A percentile compares a stretch with the other conserved stretches of the same genome.
Evolutionary conservation across 257 asterid species (phyloP).

Genomic region (Nicotiana obtusifolia): DNA sequence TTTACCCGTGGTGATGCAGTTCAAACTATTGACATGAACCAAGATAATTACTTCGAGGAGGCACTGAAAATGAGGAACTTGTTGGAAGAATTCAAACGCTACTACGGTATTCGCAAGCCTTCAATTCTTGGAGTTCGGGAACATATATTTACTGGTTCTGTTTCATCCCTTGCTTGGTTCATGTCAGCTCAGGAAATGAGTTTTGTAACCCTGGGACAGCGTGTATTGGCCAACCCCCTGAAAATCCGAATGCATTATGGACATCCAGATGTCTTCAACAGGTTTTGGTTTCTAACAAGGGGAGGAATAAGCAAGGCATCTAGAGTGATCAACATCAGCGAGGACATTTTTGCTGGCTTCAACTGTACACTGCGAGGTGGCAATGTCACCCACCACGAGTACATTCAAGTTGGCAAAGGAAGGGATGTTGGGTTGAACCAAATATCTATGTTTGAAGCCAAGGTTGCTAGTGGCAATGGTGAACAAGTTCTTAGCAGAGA

Average conservation of each 20-base stretch:
- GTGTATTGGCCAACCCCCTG: slow-evolving; percentile 95
- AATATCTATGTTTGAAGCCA: slow-evolving; percentile 95
- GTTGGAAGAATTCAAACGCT: slow-evolving; percentile 73
- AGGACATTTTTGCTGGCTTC: slow-evolving; percentile 98
- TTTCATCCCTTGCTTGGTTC: slow-evolving; percentile 98
- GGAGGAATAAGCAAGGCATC: slow-evolving; percentile 99
- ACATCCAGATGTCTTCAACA: slow-evolving; percentile 96
- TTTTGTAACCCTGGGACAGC: slow-evolving; percentile 98
- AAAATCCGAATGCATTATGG: slow-evolving; percentile 99
- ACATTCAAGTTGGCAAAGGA: slow-evolving; percentile 98
- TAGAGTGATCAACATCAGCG: slow-evolving; percentile 90
- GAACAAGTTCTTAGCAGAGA: slow-evolving; percentile 96
- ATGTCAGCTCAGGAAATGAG: slow-evolving; percentile 99
- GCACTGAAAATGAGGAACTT: slow-evolving; percentile 97
- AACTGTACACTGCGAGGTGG: slow-evolving; percentile 98
- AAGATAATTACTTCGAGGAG: slow-evolving; percentile 97
- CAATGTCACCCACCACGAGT: slow-evolving; percentile 92
- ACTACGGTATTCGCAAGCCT: slow-evolving; percentile 91
- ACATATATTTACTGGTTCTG: slow-evolving; percentile 93
- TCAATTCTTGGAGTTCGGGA: slow-evolving; percentile 94
- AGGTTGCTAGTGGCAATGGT: slow-evolving; percentile 98
- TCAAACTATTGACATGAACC: slow-evolving; percentile 99
- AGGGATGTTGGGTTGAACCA: slow-evolving; percentile 98
- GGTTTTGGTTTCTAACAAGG: slow-evolving; percentile 97
- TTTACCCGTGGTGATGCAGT: slow-evolving; percentile 98